Conservation (phyloP, 345 rosid species). For the Ceriops zippeliana region DNA sequence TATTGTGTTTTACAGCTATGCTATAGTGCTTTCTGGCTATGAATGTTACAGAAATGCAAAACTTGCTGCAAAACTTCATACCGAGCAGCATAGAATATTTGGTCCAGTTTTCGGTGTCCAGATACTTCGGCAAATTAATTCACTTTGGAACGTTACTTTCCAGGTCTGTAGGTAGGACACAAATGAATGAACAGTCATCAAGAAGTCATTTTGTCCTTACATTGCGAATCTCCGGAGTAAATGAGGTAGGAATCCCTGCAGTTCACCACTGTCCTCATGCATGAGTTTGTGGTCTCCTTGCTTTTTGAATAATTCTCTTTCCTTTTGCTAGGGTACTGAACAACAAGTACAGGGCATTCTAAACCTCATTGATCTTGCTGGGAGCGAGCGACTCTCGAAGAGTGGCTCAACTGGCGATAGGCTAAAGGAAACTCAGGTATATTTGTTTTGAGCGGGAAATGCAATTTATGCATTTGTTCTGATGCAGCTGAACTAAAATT, state of each 20-base stretch:
- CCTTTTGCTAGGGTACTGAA: slow-evolving; percentile 59
- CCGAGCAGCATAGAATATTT: not conserved
- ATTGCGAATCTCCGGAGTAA: slow-evolving; percentile 69
- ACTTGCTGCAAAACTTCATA: too few relatives aligned
- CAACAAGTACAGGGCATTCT: slow-evolving; percentile 55
- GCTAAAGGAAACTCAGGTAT: slow-evolving; percentile 90
- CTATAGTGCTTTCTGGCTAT: too few relatives aligned
- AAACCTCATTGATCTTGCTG: slow-evolving; percentile 90
- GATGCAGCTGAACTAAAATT: slow-evolving; percentile 1
- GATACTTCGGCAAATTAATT: not conserved
- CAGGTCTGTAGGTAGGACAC: slow-evolving; percentile 89
- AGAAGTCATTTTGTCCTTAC: slow-evolving; percentile 89
- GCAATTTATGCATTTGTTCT: not conserved
- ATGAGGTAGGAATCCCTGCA: slow-evolving; percentile 49
- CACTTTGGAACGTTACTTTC: not conserved
- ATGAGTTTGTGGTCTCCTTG: not conserved
- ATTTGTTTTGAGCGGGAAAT: not conserved
- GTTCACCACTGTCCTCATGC: not conserved
- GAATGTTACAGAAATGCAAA: too few relatives aligned
- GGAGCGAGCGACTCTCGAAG: slow-evolving; percentile 86
- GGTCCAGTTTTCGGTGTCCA: too few relatives aligned
- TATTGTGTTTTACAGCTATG: too few relatives aligned
- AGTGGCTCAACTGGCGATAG: slow-evolving; percentile 95
- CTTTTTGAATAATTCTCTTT: slow-evolving; percentile 12
- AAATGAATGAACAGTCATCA: slow-evolving; percentile 62